Evolutionary conservation across 2,329 filamentous ascomycete species (phyloP).

Genomic region (Nigrospora sphaerica): DNA sequence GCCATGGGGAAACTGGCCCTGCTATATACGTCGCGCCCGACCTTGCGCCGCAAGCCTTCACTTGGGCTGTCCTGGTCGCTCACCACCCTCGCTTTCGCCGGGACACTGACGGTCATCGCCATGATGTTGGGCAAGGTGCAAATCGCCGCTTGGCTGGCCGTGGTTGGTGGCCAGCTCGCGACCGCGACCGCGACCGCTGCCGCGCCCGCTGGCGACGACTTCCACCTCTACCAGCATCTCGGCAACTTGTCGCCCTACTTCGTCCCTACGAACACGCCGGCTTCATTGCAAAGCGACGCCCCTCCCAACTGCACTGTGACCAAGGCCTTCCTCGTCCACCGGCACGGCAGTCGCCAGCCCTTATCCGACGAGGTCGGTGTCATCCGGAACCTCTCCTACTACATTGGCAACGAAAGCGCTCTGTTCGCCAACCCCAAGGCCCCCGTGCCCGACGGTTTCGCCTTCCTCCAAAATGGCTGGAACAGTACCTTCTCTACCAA

Average conservation of each 20-base stretch:
- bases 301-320: constrained; percentile 12
- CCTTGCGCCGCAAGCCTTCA: too few relatives aligned
- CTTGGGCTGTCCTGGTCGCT: too few relatives aligned
- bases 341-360: constrained; percentile 13
- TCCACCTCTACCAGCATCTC: constrained; percentile 11
- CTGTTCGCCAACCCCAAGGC: constrained; percentile 9
- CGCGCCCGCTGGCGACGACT: constrained; percentile 1
- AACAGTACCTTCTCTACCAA: constrained; percentile 11
- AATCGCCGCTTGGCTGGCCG: neutral
- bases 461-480: constrained; percentile 10
- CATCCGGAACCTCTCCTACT: constrained; percentile 10
- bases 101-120: too few relatives aligned
- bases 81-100: too few relatives aligned
- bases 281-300: constrained; percentile 6
- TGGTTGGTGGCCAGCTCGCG: neutral
- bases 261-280: constrained; percentile 11
- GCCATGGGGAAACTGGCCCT: too few relatives aligned
- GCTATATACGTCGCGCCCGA: too few relatives aligned
- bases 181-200: neutral
- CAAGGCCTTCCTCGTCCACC: constrained; percentile 13
- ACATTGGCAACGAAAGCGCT: constrained; percentile 11
- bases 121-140: too few relatives aligned
- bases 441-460: constrained; percentile 7
- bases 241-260: constrained; percentile 14
- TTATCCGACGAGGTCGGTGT: constrained; percentile 10